Evolutionary conservation across 73 alveolate genomes (phyloP).

Genomic region (Stentor roeselii): DNA sequence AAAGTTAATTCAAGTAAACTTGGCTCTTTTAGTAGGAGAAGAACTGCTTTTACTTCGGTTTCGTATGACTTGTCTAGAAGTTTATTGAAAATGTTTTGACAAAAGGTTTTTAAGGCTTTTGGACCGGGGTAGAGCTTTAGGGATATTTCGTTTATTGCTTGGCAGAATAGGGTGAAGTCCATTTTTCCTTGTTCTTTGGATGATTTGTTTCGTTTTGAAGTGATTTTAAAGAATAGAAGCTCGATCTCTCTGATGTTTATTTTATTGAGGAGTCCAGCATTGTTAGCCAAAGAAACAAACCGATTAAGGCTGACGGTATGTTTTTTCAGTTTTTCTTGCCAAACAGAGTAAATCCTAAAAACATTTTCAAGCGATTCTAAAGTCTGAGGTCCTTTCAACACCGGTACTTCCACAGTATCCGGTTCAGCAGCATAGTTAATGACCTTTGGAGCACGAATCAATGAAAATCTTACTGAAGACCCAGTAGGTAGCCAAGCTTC

Average conservation of each 20-base stretch:
- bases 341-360: neutral
- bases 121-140: neutral
- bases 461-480: too few relatives aligned
- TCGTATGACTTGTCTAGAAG: neutral
- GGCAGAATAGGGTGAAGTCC: neutral
- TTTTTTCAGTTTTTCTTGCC: neutral
- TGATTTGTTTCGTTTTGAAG: neutral
- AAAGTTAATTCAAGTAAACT: neutral
- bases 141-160: neutral
- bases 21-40: neutral
- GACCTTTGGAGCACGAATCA: neutral
- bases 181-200: neutral
- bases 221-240: neutral
- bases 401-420: too few relatives aligned
- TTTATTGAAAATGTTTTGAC: neutral
- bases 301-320: neutral
- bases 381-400: neutral
- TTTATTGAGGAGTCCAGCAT: neutral
- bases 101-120: neutral
- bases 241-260: neutral
- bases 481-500: neutral
- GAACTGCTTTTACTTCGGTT: constrained; percentile 2
- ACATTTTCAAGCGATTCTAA: neutral
- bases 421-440: too few relatives aligned
- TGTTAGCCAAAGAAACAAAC: neutral